Conservation (phyloP, 2,329 filamentous ascomycete species). For the Lojkania enalia region DNA sequence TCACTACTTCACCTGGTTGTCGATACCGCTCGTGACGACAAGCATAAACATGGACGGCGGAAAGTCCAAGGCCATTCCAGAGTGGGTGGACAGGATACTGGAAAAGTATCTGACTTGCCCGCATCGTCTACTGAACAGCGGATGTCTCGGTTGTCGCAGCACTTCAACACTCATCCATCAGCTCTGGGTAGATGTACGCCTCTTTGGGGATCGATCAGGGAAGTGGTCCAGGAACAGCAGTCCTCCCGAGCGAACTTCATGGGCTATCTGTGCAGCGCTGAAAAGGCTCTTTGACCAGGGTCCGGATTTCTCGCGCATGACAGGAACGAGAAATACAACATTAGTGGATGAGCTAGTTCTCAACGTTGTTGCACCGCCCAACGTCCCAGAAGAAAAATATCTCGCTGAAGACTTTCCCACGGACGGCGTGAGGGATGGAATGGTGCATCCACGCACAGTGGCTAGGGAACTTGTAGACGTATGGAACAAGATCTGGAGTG, state of each 20-base stretch:
- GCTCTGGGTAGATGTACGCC: slow-evolving; percentile 36
- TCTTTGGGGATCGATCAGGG: slow-evolving; percentile 24
- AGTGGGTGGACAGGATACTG: slow-evolving; percentile 22
- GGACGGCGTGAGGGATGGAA: slow-evolving; percentile 20
- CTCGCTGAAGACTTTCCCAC: slow-evolving; percentile 24
- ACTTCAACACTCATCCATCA: slow-evolving; percentile 25
- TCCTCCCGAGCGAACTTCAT: slow-evolving; percentile 30
- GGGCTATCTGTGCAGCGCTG: slow-evolving; percentile 42
- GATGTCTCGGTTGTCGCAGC: slow-evolving; percentile 4
- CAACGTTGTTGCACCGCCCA: slow-evolving; percentile 32
- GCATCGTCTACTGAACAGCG: slow-evolving; percentile 12
- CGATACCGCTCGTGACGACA: slow-evolving; percentile 32
- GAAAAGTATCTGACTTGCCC: slow-evolving; percentile 13
- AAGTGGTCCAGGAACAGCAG: slow-evolving; percentile 23
- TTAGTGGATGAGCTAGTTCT: slow-evolving; percentile 36
- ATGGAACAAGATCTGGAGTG: slow-evolving; percentile 40
- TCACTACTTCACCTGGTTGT: slow-evolving; percentile 39
- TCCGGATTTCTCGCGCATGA: slow-evolving; percentile 18
- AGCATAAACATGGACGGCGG: slow-evolving; percentile 2
- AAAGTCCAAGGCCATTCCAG: slow-evolving; percentile 14
- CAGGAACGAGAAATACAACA: slow-evolving; percentile 13
- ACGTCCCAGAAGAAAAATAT: slow-evolving; percentile 16
- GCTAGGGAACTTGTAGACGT: slow-evolving; percentile 34
- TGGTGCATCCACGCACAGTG: slow-evolving; percentile 33
- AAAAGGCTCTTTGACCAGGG: slow-evolving; percentile 34